Evolutionary conservation across 345 rosid genomes (phyloP), one percentile per base, ranked within the genome.

Genomic region (Nasturtium officinale): DNA sequence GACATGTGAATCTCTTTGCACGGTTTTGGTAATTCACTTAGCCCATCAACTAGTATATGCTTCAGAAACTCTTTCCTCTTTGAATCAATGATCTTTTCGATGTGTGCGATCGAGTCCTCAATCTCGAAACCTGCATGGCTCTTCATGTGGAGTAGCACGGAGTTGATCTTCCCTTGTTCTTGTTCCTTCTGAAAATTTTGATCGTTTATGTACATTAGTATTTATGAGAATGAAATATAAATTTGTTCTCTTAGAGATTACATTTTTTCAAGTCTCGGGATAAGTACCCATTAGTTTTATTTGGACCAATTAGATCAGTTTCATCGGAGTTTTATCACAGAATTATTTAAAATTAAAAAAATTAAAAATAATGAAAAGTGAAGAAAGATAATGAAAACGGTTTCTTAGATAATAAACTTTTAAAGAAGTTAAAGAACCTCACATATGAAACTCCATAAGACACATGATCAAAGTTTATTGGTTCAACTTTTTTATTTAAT

Each of bases 101-200:
- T 65, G 33, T 78, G 52, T 6, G 75, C 77, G n/a, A 87, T 35
- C 6, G 87, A 76, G 11, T 84, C 83, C 65, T 81, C 83, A 17
- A 85, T 75, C 21, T 37, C 26, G 6, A 55, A 45, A 25, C 43
- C 71, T 9, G 82, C 78, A 42, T 62, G 10, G 20, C 77, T 81
- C 62, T 46, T 81, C 82, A 73, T 9, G 69, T 80, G 74, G 2
- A 87, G 83, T 17, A 74, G 42, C 8, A 83, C 84, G 5, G 67
- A 77, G 73, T 87, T 87, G n/a, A 33, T 53, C 68, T 85, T 80
- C 52, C 90, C 92, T 26, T 84, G 78, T 56, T 50, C 76, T 69
- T 64, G 48, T 79, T 86, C 87, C 62, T 78, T 86, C 90, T 87
- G 83, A 5, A 4, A 58, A 35, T 26, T 55, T 62, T 20, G 32